Conservation (phyloP, 1,284 basidiomycete species). For the Austroboletus rostrupii region DNA sequence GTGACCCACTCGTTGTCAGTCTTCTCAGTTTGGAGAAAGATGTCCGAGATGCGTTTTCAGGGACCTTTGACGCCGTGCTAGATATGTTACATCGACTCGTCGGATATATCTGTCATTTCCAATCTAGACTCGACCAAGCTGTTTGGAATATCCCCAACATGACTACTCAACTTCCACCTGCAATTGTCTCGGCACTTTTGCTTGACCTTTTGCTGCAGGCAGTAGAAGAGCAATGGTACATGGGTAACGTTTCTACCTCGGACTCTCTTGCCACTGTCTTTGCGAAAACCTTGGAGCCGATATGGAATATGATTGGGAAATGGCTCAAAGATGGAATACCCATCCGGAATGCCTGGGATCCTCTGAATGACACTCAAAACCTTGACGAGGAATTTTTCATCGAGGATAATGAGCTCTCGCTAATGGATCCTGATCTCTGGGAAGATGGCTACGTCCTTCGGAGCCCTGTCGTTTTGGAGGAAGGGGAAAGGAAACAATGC, state of each 20-base stretch:
- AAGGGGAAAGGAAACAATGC: slow-evolving; percentile 32
- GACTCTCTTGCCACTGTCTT: slow-evolving; percentile 62
- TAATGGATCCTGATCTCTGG: slow-evolving; percentile 79
- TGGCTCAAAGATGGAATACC: slow-evolving; percentile 80
- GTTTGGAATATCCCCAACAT: slow-evolving; percentile 42
- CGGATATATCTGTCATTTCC: slow-evolving; percentile 27
- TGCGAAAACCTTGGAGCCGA: slow-evolving; percentile 57
- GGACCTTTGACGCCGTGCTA: slow-evolving; percentile 53
- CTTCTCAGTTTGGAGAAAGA: slow-evolving; percentile 62
- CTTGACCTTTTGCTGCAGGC: slow-evolving; percentile 60
- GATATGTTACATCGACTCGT: slow-evolving; percentile 38
- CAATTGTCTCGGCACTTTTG: slow-evolving; percentile 48
- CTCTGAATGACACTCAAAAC: slow-evolving; percentile 22
- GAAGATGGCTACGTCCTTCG: slow-evolving; percentile 64
- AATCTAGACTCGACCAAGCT: slow-evolving; percentile 25
- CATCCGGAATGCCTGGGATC: slow-evolving; percentile 38
- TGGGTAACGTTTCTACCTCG: slow-evolving; percentile 51
- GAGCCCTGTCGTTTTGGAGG: slow-evolving; percentile 33
- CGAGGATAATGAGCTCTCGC: slow-evolving; percentile 60
- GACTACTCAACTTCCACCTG: slow-evolving; percentile 44
- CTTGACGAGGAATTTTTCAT: slow-evolving; percentile 81
- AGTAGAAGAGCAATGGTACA: slow-evolving; percentile 52
- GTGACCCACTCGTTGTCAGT: slow-evolving; percentile 52
- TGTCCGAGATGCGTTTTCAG: slow-evolving; percentile 53
- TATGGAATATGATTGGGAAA: slow-evolving; percentile 68